Conservation (phyloP, 2,329 filamentous ascomycete species). For the Nigrograna mackinnonii region DNA sequence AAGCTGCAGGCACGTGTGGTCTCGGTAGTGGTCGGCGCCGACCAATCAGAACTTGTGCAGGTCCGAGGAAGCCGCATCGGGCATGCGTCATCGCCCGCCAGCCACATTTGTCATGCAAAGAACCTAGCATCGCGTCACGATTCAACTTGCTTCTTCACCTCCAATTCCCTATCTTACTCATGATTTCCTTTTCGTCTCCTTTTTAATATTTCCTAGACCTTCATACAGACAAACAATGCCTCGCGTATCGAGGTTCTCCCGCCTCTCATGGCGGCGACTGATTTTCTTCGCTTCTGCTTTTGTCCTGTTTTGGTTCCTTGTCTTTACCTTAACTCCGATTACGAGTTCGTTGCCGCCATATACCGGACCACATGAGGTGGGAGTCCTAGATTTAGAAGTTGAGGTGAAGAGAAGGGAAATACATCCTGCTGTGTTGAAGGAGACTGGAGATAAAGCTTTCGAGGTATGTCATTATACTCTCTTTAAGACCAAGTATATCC, state of each 20-base stretch:
- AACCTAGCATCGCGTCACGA: not conserved
- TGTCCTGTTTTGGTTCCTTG: constrained; percentile 36
- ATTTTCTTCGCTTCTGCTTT: constrained; percentile 30
- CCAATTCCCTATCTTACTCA: too few relatives aligned
- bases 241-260: too few relatives aligned
- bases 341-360: constrained; percentile 46
- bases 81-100: constrained; percentile 21
- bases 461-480: too few relatives aligned
- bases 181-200: too few relatives aligned
- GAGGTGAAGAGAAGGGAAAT: constrained; percentile 38
- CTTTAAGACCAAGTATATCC: too few relatives aligned
- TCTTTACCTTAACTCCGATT: constrained; percentile 47
- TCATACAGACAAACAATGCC: too few relatives aligned
- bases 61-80: too few relatives aligned
- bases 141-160: not conserved
- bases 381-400: constrained; percentile 49
- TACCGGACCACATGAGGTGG: constrained; percentile 47
- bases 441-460: constrained; percentile 45
- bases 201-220: too few relatives aligned
- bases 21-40: too few relatives aligned
- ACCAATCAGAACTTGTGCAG: too few relatives aligned
- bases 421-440: constrained; percentile 40
- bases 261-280: constrained; percentile 24
- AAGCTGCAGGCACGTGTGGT: too few relatives aligned
- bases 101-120: constrained; percentile 13